Evolutionary conservation across 1,139 yeast genomes (phyloP).

Genomic region (Pichia sp.): DNA sequence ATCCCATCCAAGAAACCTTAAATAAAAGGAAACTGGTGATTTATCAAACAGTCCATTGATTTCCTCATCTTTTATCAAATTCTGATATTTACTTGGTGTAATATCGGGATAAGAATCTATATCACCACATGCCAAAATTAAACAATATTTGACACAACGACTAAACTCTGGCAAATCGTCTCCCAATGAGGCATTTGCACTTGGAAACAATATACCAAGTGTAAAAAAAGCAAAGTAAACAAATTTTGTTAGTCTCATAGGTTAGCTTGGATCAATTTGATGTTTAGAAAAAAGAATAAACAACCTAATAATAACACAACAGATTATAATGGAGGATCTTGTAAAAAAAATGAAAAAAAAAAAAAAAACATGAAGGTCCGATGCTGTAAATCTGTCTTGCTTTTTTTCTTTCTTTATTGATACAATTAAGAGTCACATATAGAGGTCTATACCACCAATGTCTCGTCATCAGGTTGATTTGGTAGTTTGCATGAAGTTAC

Average conservation of each 20-base stretch:
- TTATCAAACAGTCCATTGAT: conserved; percentile 32
- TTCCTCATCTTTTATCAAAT: conserved; percentile 20
- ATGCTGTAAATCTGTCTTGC: too few species aligned
- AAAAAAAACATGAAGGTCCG: too few species aligned
- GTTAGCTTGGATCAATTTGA: too few species aligned
- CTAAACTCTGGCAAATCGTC: conserved; percentile 67
- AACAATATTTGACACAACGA: conserved; percentile 61
- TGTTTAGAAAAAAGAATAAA: too few species aligned
- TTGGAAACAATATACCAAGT: neutral
- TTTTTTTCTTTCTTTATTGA: too few species aligned
- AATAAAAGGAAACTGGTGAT: conserved; percentile 36
- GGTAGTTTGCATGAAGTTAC: conserved; percentile 78
- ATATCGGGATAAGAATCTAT: conserved; percentile 22
- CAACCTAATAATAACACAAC: too few species aligned
- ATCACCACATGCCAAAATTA: conserved; percentile 34
- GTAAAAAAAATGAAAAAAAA: too few species aligned
- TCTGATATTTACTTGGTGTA: conserved; percentile 12
- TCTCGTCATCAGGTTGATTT: conserved; percentile 89
- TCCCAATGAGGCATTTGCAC: conserved; percentile 56
- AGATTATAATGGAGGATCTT: too few species aligned
- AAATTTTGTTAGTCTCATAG: too few species aligned
- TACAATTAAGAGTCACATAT: too few species aligned
- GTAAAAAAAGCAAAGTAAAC: neutral
- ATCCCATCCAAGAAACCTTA: conserved; percentile 62
- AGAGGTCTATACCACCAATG: conserved; percentile 42